A percentile compares a stretch with the other conserved stretches of the same genome.
These are phyloP conservation scores for Globisporangium spiculum DNA, from an alignment of 352 stramenopile genomes.

Conservation along the genomic window DNA sequence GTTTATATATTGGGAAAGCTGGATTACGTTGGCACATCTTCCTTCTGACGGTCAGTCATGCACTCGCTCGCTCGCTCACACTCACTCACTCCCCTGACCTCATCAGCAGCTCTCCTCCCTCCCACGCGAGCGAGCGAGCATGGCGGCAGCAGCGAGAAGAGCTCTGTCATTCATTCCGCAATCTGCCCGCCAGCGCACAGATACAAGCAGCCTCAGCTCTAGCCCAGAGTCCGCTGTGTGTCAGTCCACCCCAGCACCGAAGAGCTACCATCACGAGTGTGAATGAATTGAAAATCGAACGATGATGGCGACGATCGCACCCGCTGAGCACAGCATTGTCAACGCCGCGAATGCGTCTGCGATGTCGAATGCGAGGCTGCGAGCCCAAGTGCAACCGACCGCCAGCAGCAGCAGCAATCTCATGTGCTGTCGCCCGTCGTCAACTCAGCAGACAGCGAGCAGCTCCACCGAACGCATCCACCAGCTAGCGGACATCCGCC, in stretches of 20 bases:
- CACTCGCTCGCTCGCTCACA: neutral
- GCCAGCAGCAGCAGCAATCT: neutral
- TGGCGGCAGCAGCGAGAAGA: neutral
- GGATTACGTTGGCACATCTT: slow-evolving; percentile 6
- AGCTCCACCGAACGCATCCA: slow-evolving; percentile 23
- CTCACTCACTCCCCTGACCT: neutral
- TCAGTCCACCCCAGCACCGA: neutral
- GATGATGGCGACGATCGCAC: neutral
- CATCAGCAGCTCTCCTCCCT: neutral
- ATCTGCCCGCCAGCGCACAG: neutral
- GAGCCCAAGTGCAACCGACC: neutral
- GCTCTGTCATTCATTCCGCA: neutral
- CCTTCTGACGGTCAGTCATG: neutral
- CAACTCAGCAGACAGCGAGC: neutral
- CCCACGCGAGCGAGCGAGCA: neutral
- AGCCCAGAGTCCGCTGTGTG: neutral
- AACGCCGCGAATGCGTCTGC: neutral
- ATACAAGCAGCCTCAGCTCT: neutral
- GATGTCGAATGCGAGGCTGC: neutral
- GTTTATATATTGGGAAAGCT: neutral
- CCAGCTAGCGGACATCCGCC: slow-evolving; percentile 54
- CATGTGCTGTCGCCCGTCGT: neutral
- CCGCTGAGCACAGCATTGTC: neutral
- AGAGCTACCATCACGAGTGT: neutral
- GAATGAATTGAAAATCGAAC: neutral